Conservation (phyloP, 2,329 filamentous ascomycete species). For the Trichophaea hybrida region DNA sequence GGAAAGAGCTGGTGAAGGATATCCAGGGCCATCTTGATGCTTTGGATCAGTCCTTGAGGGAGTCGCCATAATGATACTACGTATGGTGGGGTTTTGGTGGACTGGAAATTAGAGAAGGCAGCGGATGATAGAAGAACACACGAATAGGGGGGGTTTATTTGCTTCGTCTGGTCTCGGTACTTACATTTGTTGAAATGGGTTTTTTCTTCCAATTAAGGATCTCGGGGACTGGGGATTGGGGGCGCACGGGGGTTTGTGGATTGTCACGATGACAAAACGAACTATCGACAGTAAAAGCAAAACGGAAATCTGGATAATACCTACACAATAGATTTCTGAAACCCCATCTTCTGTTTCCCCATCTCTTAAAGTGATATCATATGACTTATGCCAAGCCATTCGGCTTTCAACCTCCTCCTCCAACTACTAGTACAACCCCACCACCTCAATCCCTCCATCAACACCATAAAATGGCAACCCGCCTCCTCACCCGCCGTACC, state of each 20-base stretch:
- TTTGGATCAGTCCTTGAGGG: conserved; percentile 38
- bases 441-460: neutral
- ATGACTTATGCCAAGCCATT: neutral
- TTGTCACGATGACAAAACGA: too few species aligned
- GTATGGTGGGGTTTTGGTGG: neutral
- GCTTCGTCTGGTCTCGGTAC: too few species aligned
- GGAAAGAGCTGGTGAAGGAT: conserved; percentile 60
- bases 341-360: too few species aligned
- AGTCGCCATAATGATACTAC: conserved; percentile 1
- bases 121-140: too few species aligned
- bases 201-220: too few species aligned
- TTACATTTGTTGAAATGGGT: too few species aligned
- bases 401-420: neutral
- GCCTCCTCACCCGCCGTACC: neutral
- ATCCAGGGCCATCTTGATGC: conserved; percentile 52
- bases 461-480: neutral
- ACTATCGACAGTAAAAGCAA: too few species aligned
- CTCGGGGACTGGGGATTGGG: too few species aligned
- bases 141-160: too few species aligned
- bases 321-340: too few species aligned
- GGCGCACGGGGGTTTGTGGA: too few species aligned
- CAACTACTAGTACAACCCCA: neutral
- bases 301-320: too few species aligned
- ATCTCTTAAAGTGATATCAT: neutral
- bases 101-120: neutral